phyloP scores from a whole-genome alignment of 331 rosid genomes.

The Pyrus hybrid region DNA sequence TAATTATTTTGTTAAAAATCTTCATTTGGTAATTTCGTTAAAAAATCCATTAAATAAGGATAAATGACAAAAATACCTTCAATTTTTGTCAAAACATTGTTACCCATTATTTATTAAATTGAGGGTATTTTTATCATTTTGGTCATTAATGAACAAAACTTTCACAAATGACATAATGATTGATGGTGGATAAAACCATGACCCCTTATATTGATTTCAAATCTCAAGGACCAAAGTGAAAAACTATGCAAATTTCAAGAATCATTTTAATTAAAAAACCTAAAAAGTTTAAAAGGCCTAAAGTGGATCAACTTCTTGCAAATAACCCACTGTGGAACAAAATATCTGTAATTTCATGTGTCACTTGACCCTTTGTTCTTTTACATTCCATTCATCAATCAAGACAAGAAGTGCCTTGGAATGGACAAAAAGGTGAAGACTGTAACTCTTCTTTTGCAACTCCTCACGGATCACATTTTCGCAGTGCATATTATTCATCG shows the following conservation, averaged over 20 bases:
- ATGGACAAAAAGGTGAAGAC: constrained; percentile 6
- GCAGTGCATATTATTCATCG: constrained; percentile 3
- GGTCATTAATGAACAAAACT: too few relatives aligned
- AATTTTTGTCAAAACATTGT: too few relatives aligned
- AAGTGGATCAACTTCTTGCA: too few relatives aligned
- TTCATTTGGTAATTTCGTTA: too few relatives aligned
- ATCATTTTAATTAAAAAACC: fast-evolving
- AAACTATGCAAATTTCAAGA: fast-evolving
- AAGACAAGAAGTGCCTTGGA: constrained; percentile 7
- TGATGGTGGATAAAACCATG: fast-evolving
- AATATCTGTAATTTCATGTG: background rate
- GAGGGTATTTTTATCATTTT: too few relatives aligned
- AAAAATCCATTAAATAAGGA: too few relatives aligned
- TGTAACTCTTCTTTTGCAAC: background rate
- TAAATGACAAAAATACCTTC: too few relatives aligned
- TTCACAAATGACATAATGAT: too few relatives aligned
- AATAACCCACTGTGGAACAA: constrained; percentile 2
- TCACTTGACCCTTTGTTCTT: constrained; percentile 32
- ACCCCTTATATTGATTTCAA: too few relatives aligned
- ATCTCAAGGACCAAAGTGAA: fast-evolving
- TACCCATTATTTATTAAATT: too few relatives aligned
- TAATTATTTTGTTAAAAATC: too few relatives aligned
- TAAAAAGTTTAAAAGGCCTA: too few relatives aligned
- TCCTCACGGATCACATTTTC: constrained; percentile 8
- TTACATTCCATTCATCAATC: constrained; percentile 19